These are phyloP conservation scores for Talaromyces islandicus DNA, from an alignment of 2,329 filamentous ascomycete genomes.

Conservation along the genomic window DNA sequence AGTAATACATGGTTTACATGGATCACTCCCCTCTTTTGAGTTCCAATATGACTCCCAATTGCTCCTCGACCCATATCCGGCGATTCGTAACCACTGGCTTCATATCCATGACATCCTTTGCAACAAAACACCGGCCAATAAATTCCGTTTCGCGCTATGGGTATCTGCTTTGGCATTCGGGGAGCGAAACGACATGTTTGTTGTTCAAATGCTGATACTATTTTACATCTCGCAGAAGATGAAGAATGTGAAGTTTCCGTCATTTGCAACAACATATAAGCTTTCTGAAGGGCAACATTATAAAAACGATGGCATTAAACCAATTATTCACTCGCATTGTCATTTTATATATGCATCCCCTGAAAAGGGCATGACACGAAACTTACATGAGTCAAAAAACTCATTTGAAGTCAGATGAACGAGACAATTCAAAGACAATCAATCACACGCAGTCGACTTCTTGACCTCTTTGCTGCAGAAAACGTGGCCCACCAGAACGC, in stretches of 20 bases:
- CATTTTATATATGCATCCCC: background rate
- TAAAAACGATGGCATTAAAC: background rate
- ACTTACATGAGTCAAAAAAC: background rate
- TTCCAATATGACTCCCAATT: constrained; percentile 3
- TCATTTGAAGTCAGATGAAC: background rate
- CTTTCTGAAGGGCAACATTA: background rate
- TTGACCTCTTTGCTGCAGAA: background rate
- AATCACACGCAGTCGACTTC: background rate
- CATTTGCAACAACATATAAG: background rate
- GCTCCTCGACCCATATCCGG: background rate
- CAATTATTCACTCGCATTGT: background rate
- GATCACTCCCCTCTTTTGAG: background rate
- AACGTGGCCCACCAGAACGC: background rate
- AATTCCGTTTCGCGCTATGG: background rate
- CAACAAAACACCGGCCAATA: background rate
- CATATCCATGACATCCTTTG: background rate
- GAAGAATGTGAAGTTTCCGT: background rate
- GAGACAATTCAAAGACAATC: background rate
- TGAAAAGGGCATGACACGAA: background rate
- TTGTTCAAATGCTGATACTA: background rate
- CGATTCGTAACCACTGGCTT: constrained; percentile 2
- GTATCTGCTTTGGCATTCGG: background rate
- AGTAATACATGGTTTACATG: background rate
- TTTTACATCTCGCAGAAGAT: background rate
- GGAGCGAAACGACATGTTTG: background rate